Base-by-base conservation (phyloP, 352 stramenopile species). In the Phytophthora palmivora region DNA sequence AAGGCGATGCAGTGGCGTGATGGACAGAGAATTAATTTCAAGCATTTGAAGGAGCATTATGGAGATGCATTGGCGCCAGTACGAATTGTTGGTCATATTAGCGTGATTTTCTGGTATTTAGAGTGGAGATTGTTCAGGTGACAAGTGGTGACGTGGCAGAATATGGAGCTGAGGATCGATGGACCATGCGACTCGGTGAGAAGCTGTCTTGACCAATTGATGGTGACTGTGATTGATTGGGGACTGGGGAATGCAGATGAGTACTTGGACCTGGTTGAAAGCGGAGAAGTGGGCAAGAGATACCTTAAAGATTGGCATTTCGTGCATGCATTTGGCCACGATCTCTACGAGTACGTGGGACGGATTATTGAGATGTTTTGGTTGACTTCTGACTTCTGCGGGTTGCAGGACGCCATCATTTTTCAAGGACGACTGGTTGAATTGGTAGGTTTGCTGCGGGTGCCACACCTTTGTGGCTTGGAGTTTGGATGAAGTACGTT, bases 361-460 rank as follows among this genome's bases (percentile, higher is more conserved):
- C 24, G 21, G 16, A 14, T 30, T 2, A 21, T 53, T 49, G n/a
- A 32, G 30, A 8, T 21, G 14, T 24, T 49, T 22, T 34, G 6
- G 5, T 41, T 18, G 30, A 39, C 59, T n/a, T 44, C 30, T 65
- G 32, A 70, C 51, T 38, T 15, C 10, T 34, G 66, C 74, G 82
- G 57, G n/a, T 50, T 64, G 83, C 70, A 95, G 79, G 15, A 97
- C 88, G 3, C 93, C 93, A 1, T 53, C 43, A 3, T 95, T 91
- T 65, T 98, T 98, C 60, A 55, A 75, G 39, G 85, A 97, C 21
- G 92, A 98, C 68, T 98, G 93, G 92, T 75, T 98, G 6, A 97
- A 97, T 48, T 96, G 87, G 89, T 97, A 63, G 43, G 26, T 51
- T 37, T 18, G 2, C 6, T 28, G 24, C 6, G 24, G 6, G 24